phyloP scores from a whole-genome alignment of 2,329 filamentous ascomycete genomes.

The Xylariaceae sp. region DNA sequence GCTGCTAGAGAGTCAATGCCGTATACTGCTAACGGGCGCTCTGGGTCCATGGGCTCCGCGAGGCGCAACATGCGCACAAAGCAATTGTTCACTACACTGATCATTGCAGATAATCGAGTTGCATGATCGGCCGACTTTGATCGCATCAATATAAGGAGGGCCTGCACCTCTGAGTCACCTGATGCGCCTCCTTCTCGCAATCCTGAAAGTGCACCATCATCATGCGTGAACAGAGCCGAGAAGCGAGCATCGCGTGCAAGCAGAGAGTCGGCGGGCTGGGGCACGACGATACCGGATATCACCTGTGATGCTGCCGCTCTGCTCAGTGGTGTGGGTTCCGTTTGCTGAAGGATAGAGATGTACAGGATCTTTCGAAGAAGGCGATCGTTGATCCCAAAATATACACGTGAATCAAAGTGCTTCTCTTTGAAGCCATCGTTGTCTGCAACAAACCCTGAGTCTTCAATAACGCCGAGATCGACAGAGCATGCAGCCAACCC shows the following conservation, averaged over 20 bases:
- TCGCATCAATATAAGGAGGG: neutral
- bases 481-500: constrained; percentile 45
- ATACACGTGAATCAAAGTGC: constrained; percentile 17
- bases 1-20: constrained; percentile 17
- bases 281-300: constrained; percentile 3
- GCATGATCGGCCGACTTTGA: constrained; percentile 6
- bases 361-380: constrained; percentile 29
- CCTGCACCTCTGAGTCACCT: constrained; percentile 4
- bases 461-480: constrained; percentile 47
- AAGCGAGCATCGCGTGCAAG: constrained; percentile 6
- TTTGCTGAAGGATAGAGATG: constrained; percentile 33
- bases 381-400: constrained; percentile 29
- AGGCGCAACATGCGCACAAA: constrained; percentile 9
- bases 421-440: constrained; percentile 17
- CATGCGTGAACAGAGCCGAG: constrained; percentile 1
- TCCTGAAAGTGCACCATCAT: neutral
- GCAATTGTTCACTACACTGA: constrained; percentile 6
- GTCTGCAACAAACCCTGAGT: constrained; percentile 40
- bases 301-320: constrained; percentile 9
- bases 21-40: constrained; percentile 6
- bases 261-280: constrained; percentile 6
- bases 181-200: neutral
- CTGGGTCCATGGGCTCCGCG: constrained; percentile 7
- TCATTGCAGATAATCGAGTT: neutral
- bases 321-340: constrained; percentile 14